These are phyloP conservation scores for Euphorbia peplus DNA, from an alignment of 345 rosid genomes.

Conservation along the genomic window DNA sequence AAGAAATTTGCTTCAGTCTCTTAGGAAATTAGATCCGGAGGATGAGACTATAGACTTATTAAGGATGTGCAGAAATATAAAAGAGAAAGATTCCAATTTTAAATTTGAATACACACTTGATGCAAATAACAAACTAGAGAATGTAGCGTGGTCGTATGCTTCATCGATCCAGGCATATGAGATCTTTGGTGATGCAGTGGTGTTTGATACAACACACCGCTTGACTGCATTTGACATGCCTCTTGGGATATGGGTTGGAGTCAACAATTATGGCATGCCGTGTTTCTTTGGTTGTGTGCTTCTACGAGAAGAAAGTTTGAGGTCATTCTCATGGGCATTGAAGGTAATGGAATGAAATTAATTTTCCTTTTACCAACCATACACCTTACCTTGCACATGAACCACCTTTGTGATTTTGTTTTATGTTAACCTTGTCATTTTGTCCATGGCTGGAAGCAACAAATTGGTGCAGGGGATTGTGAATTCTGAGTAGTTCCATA, in stretches of 20 bases:
- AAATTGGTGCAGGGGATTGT: neutral
- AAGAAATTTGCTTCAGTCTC: constrained; percentile 91
- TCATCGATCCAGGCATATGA: constrained; percentile 83
- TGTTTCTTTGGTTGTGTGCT: constrained; percentile 96
- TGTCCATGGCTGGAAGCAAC: neutral
- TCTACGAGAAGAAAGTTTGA: constrained; percentile 69
- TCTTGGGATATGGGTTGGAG: constrained; percentile 93
- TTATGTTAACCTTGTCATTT: constrained; percentile 12
- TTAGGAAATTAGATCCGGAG: constrained; percentile 75
- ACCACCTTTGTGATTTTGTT: neutral
- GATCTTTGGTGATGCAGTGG: constrained; percentile 90
- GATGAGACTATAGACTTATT: constrained; percentile 86
- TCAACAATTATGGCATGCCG: constrained; percentile 93
- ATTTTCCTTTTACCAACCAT: neutral
- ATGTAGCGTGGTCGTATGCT: constrained; percentile 91
- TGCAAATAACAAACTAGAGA: constrained; percentile 61
- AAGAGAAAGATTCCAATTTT: constrained; percentile 90
- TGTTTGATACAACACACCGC: constrained; percentile 91
- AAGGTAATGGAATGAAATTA: constrained; percentile 54
- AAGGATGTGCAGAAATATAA: constrained; percentile 84
- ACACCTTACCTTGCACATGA: constrained; percentile 3
- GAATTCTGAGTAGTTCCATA: neutral
- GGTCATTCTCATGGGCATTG: constrained; percentile 88
- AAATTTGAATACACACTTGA: constrained; percentile 75
- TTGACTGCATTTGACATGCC: constrained; percentile 92